A percentile compares a stretch with the other conserved stretches of the same genome.
Conservation (phyloP, 345 rosid genomes). For the Camelina sativa region DNA sequence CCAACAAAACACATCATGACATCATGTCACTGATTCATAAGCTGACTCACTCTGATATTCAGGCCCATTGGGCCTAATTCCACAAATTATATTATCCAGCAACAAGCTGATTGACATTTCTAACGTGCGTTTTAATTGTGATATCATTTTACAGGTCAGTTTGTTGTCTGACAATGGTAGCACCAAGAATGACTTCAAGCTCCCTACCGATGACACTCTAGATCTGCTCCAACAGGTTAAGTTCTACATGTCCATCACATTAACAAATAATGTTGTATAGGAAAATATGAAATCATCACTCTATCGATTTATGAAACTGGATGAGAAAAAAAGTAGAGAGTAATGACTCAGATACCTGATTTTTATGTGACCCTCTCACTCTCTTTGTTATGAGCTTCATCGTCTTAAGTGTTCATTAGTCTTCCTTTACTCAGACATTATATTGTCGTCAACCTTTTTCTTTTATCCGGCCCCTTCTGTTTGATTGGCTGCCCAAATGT, state of each 20-base stretch:
- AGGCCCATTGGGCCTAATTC: no score
- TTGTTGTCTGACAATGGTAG: conserved; percentile 69
- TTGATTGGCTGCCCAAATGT: conserved; percentile 11
- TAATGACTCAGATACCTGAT: not conserved
- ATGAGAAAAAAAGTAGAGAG: not conserved
- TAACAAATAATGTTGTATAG: not conserved
- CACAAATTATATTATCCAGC: no score
- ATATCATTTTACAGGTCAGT: conserved; percentile 52
- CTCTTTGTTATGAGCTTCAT: not conserved
- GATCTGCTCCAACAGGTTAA: conserved; percentile 64
- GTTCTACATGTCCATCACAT: not conserved
- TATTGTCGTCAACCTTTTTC: not conserved
- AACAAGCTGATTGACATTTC: no score
- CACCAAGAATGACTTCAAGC: conserved; percentile 78
- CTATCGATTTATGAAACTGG: not conserved
- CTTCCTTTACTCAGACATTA: not conserved
- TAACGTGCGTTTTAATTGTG: no score
- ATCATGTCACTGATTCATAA: no score
- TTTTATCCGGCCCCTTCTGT: not conserved
- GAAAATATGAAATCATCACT: not conserved
- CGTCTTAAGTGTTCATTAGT: not conserved
- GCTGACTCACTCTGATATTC: no score
- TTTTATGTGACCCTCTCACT: not conserved
- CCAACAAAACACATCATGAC: no score
- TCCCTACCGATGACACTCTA: conserved; percentile 68